phyloP scores from a whole-genome alignment of 352 stramenopile species.

The Globisporangium emineosum region DNA sequence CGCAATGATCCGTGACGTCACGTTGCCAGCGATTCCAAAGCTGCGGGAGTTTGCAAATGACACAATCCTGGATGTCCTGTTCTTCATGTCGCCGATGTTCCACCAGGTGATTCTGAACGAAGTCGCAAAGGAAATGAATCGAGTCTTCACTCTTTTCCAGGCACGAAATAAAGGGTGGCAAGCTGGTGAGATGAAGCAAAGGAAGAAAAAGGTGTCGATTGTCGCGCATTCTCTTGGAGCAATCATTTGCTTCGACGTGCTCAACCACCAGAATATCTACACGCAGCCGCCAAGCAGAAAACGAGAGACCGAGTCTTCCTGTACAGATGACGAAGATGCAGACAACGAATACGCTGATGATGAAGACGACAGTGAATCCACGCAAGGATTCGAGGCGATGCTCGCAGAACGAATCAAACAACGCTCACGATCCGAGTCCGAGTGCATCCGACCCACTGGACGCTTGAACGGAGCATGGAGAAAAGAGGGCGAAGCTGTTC shows the following conservation, averaged over 20 bases:
- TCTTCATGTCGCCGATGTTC: constrained; percentile 92
- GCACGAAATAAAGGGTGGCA: constrained; percentile 54
- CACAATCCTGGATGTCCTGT: constrained; percentile 89
- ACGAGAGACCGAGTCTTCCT: constrained; percentile 18
- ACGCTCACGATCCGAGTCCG: constrained; percentile 43
- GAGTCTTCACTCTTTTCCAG: constrained; percentile 77
- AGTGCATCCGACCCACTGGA: constrained; percentile 13
- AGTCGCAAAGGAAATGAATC: constrained; percentile 91
- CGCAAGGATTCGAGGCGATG: constrained; percentile 31
- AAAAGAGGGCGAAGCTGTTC: constrained; percentile 8
- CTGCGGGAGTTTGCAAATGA: constrained; percentile 92
- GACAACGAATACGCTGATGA: constrained; percentile 36
- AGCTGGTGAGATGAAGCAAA: constrained; percentile 16
- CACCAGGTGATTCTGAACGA: constrained; percentile 91
- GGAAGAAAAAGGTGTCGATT: constrained; percentile 81
- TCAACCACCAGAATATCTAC: constrained; percentile 65
- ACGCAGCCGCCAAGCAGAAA: constrained; percentile 28
- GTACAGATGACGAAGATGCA: constrained; percentile 18
- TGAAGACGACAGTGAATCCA: constrained; percentile 35
- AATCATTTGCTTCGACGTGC: constrained; percentile 92
- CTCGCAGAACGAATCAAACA: constrained; percentile 27
- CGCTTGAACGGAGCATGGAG: constrained; percentile 13
- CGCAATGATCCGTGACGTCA: constrained; percentile 68
- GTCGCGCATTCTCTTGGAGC: constrained; percentile 86
- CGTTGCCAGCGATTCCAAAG: constrained; percentile 86